Percentiles rank a stretch among this genome's conserved stretches.
These are phyloP conservation scores for Aschersonia sp. DNA, from an alignment of 2,329 filamentous ascomycete genomes.

Conservation along the genomic window DNA sequence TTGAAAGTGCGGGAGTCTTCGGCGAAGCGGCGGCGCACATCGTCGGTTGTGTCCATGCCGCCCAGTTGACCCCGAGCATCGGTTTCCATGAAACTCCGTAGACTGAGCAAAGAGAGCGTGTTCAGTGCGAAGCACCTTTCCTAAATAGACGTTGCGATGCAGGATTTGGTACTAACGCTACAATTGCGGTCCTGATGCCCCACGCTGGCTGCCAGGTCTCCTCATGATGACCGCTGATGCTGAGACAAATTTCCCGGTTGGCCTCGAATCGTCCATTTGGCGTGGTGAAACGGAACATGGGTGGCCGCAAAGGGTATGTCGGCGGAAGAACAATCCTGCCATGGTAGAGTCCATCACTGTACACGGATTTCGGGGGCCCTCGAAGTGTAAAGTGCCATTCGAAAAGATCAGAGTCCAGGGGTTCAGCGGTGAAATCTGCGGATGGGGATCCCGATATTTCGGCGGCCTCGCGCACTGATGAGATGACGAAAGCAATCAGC, in stretches of 20 bases:
- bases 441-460: slow-evolving; percentile 72
- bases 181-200: slow-evolving; percentile 82
- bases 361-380: slow-evolving; percentile 70
- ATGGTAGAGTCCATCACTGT: slow-evolving; percentile 77
- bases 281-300: slow-evolving; percentile 89
- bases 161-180: slow-evolving; percentile 28
- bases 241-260: slow-evolving; percentile 92
- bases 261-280: slow-evolving; percentile 87
- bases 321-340: slow-evolving; percentile 85
- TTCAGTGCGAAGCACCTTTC: background rate
- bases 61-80: slow-evolving; percentile 80
- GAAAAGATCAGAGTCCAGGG: slow-evolving; percentile 80
- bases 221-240: slow-evolving; percentile 88
- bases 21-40: slow-evolving; percentile 55
- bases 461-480: slow-evolving; percentile 69
- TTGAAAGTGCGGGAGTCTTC: slow-evolving; percentile 47
- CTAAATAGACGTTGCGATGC: background rate
- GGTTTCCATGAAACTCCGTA: slow-evolving; percentile 87
- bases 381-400: slow-evolving; percentile 99
- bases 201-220: slow-evolving; percentile 98
- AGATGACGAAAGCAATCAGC: background rate
- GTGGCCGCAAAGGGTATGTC: slow-evolving; percentile 80
- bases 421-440: slow-evolving; percentile 70
- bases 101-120: background rate
- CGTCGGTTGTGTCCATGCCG: slow-evolving; percentile 63